Base-by-base conservation (phyloP, 2,329 filamentous ascomycete species). In the Sphaerulina vaccinii region DNA sequence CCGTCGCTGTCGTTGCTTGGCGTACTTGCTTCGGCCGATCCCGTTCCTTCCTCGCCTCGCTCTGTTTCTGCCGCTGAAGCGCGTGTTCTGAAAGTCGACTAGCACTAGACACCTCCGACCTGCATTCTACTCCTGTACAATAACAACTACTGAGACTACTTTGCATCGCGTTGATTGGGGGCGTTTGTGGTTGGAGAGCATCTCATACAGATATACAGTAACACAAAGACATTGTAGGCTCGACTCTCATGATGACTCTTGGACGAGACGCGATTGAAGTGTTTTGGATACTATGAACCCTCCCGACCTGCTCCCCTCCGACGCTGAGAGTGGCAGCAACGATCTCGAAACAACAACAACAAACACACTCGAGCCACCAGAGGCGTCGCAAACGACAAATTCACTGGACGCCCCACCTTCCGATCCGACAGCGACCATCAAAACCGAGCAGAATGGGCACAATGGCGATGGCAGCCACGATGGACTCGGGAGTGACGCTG, bases 201-300 rank as follows among this genome's bases (percentile, higher is more conserved):
- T 47, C 35, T 37, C n/a, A 21, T 22, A 22, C 45, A 29, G 16
- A 24, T 40, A 35, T 18, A 38, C 21, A 23, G 45, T 27, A 16
- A 16, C 33, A 47, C 33, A 33, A 13, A 22, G 32, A 21, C 19
- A 42, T 43, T 39, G 47, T 18, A 51, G 51, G 47, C 33, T 29
- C 29, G 37, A 38, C 22, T 27, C 38, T 48, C 35, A 47, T 43
- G 51, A 59, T 56, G 54, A 52, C 23, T 35, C 45, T 33, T 45
- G 51, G 49, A 52, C 49, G 49, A 52, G 38, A 45, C 49, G 53
- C 47, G 45, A 37, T 27, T 40, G 35, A 35, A 53, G 46, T 53
- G 44, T 53, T 44, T 50, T 54, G 41, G 38, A 32, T 32, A 32
- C n/a, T 24, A 55, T 54, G 57, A 57, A 50, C 41, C 45, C 51